Evolutionary conservation across 2,329 filamentous ascomycete genomes (phyloP), one percentile per base, ranked within the genome.

Genomic region (Xylaria sp.): DNA sequence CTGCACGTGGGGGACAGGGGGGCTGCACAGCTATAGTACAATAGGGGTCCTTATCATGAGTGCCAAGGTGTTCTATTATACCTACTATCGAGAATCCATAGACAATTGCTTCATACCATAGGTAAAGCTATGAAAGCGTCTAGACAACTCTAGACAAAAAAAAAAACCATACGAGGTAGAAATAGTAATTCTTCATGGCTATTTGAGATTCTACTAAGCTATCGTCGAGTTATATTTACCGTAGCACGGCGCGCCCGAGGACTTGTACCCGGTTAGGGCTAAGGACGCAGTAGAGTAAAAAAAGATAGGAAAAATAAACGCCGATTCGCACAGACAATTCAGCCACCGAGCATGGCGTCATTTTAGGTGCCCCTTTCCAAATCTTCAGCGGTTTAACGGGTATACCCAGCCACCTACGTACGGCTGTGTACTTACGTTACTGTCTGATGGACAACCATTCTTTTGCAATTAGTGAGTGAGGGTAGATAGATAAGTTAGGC

Each of bases 1-100:
- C 19, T 49, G 57, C 57, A 60, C 50, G 57, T 60, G 57, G 57
- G 15, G 3, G 33, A 47, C 57, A 49, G 57, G 57, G 57, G 35
- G 23, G 14, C n/a, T 21, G 45, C 45, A 31, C 25, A 17, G 45
- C 15, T 9, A 28, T 14, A n/a, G n/a, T n/a, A n/a, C n/a, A n/a
- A n/a, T n/a, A n/a, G n/a, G n/a, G n/a, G n/a, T n/a, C n/a, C n/a
- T n/a, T n/a, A n/a, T n/a, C n/a, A n/a, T n/a, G n/a, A n/a, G n/a
- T n/a, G n/a, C n/a, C n/a, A n/a, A n/a, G n/a, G n/a, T n/a, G n/a
- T n/a, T n/a, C n/a, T n/a, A n/a, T n/a, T n/a, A n/a, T n/a, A n/a
- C n/a, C n/a, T n/a, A n/a, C 43, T 25, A 28, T 31, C 21, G 28
- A 25, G 14, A 25, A 28, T n/a, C 28, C 28, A 31, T 31, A 5